Evolutionary conservation across 495 filamentous ascomycete species (phyloP), one percentile per base, ranked within the genome.

Genomic region (Aspergillus ellipticus): DNA sequence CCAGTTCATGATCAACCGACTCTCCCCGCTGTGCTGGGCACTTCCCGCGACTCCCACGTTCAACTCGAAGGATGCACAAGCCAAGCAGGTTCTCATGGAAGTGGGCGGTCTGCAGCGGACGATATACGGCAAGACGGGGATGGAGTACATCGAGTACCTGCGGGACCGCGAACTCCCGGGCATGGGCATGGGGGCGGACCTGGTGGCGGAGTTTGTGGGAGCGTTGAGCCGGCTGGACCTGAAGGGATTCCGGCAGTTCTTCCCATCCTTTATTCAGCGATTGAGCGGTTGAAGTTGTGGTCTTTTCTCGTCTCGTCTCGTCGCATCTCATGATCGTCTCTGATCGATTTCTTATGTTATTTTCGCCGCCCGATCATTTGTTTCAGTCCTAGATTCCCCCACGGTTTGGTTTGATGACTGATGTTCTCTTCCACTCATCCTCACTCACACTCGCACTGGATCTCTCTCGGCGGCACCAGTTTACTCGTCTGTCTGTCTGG

Each of bases 21-120:
- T 98, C 72, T 90, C 95, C 16, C 82, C 89, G 0, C 74, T 93
- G 28, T 90, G 88, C 66, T 98, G 94, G 92, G 85, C 85, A 6
- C 84, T 97, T 1, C 82, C 93, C 2, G 81, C 80, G 11, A 85
- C 88, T 10, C 74, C 84, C 3, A 81, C 82, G 13, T 96, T 97
- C 77, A 86, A 85, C 60, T 79, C 89, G 0, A 83, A 84, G 59
- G 95, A 99, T 67, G 89, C 91, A 13, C 89, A 94, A 67, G 84
- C 88, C 17, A 88, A 87, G 62, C 84, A 89, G 59, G 89, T 96
- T 4, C 77, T 97, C 20, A 83, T 81, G 51, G 95, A 99, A 70
- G 87, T 95, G 35, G 89, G 89, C 7, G 79, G 72, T 6, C 68
- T 99, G 54, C 90, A 99, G 71, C 87, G 91, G 67, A 87, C 82